Evolutionary conservation across 1,284 basidiomycete species (phyloP), one percentile per base, ranked within the genome.

Genomic region (Neotropicomus parvogracilis): DNA sequence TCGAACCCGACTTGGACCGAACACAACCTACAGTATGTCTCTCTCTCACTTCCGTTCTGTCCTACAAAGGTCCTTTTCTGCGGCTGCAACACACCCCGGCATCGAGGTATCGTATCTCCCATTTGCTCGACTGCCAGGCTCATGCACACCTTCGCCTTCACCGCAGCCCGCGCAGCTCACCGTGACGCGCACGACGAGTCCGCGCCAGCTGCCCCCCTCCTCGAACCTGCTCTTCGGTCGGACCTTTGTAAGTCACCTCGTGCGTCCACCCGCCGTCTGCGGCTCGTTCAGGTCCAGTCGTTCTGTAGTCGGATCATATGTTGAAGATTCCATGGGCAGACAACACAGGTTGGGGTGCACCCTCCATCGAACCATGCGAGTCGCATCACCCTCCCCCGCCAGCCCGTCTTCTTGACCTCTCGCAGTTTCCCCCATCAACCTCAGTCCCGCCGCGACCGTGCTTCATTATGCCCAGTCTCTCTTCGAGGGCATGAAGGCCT

Each of bases 401-500:
- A 7, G 41, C 35, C 16, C 26, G 19, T 4, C 29, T 45, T 29
- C 44, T 38, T 56, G 49, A 63, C 46, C 14, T 19, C 37, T 12
- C 40, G 4, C 52, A 90, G 89, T 93, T 65, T 83, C 80, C 1
- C 81, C 88, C 12, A 70, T 98, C 21, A 63, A 70, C 21, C 74
- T 98, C 17, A 83, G 90, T 50, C 95, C 95, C 8, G 88, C 88
- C 52, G 79, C 83, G 11, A 91, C 90, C 52, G 92, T 97, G 28
- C 78, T 99, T 55, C 95, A 99, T 70, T 99, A 99, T 70, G 95
- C 94, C 0, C 87, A 89, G 59, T 80, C 83, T 26, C 65, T 91
- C 46, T 99, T 99, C 62, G 95, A 99, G 67, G 95, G 95, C 20
- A 82, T 97, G 80, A 99, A 99, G 68, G 95, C 95, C 0, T 99